These are phyloP conservation scores for Mortierella sp. DNA, from an alignment of 371 early-diverging fungal species.

Conservation along the genomic window DNA sequence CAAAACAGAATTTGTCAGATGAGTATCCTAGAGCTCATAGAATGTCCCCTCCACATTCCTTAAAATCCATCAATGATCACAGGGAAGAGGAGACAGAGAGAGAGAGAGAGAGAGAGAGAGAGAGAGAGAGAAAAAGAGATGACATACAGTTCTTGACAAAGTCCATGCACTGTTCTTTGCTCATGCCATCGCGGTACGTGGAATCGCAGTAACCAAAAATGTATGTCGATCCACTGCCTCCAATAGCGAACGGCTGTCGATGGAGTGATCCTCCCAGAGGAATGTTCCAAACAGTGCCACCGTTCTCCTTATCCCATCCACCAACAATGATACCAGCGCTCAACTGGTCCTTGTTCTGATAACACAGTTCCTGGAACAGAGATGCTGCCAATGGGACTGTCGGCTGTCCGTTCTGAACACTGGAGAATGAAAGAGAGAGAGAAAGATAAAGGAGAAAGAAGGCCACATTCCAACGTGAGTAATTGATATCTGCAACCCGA, in stretches of 20 bases:
- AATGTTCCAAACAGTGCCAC: slow-evolving; percentile 94
- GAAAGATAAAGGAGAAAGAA: background rate
- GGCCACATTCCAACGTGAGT: background rate
- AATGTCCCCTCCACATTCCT: too few species aligned
- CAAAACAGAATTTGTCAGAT: background rate
- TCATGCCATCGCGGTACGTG: slow-evolving; percentile 87
- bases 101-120: background rate
- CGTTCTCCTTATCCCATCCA: slow-evolving; percentile 96
- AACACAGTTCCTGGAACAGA: slow-evolving; percentile 95
- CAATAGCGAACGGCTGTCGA: slow-evolving; percentile 94
- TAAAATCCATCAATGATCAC: too few species aligned
- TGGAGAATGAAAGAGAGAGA: slow-evolving; percentile 50
- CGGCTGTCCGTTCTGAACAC: slow-evolving; percentile 89
- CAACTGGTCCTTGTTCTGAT: slow-evolving; percentile 92
- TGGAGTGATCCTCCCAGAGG: slow-evolving; percentile 97
- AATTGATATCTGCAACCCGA: too few species aligned
- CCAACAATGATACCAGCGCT: slow-evolving; percentile 99
- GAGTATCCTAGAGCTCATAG: too few species aligned
- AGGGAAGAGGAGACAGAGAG: too few species aligned
- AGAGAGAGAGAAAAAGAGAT: background rate
- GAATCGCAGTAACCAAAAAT: slow-evolving; percentile 99
- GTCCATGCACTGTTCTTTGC: slow-evolving; percentile 87
- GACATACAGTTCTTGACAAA: slow-evolving; percentile 95
- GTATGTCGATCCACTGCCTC: slow-evolving; percentile 97
- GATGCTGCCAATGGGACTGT: slow-evolving; percentile 93